A percentile compares a stretch with the other conserved stretches of the same genome.
These are phyloP conservation scores for Castanea mollissima DNA, from an alignment of 306 rosid species.

Conservation along the genomic window DNA sequence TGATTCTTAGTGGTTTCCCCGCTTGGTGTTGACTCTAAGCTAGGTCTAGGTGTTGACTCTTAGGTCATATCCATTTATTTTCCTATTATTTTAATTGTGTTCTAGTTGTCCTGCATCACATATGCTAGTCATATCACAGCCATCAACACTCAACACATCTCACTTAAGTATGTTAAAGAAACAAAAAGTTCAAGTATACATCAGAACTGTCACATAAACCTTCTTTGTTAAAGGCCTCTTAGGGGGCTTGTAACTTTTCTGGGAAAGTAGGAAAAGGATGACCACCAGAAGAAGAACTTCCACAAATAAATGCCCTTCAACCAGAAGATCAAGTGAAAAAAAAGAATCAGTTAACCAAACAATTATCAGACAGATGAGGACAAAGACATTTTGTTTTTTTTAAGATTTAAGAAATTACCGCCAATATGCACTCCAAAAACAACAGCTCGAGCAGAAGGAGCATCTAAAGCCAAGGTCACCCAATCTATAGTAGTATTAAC, in stretches of 20 bases:
- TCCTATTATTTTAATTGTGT: too few relatives aligned
- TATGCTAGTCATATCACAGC: not conserved
- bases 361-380: not conserved
- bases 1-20: too few relatives aligned
- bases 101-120: too few relatives aligned
- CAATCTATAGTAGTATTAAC: constrained; percentile 55
- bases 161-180: not conserved
- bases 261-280: constrained; percentile 81
- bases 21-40: too few relatives aligned
- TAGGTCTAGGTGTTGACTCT: too few relatives aligned
- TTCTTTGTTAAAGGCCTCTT: constrained; percentile 80
- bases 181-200: not conserved
- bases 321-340: constrained; percentile 7
- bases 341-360: not conserved
- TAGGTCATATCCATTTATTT: too few relatives aligned
- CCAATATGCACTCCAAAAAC: constrained; percentile 84
- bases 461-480: constrained; percentile 63
- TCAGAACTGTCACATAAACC: constrained; percentile 45
- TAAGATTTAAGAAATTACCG: constrained; percentile 49
- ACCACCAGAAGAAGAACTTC: constrained; percentile 81
- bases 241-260: constrained; percentile 97
- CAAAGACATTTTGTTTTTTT: not conserved
- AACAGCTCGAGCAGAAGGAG: constrained; percentile 85
- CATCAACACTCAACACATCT: not conserved
- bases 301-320: constrained; percentile 83